phyloP scores from a whole-genome alignment of 1,139 yeast species.

The Blastobotrys illinoisensis region DNA sequence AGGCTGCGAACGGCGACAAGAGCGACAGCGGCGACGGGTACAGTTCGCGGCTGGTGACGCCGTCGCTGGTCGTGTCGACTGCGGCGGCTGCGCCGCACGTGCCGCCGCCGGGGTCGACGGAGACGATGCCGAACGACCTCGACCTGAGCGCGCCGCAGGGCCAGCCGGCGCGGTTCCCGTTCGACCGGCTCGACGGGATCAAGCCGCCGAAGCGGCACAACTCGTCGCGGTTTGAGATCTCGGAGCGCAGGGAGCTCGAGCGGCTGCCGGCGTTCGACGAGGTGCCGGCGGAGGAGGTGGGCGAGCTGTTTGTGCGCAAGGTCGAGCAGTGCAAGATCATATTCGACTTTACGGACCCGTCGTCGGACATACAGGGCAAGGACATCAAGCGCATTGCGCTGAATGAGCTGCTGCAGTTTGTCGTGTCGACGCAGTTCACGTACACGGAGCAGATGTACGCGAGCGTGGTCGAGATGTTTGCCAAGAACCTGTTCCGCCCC shows the following conservation, averaged over 20 bases:
- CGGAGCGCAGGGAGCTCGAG: slow-evolving; percentile 65
- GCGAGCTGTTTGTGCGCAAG: slow-evolving; percentile 75
- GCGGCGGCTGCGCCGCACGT: slow-evolving; percentile 16
- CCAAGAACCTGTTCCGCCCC: slow-evolving; percentile 83
- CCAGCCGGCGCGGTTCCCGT: slow-evolving; percentile 20
- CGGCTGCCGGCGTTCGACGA: slow-evolving; percentile 87
- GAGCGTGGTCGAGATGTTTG: slow-evolving; percentile 86
- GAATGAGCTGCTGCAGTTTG: slow-evolving; percentile 83
- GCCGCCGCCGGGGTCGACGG: slow-evolving; percentile 36
- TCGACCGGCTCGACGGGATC: slow-evolving; percentile 46
- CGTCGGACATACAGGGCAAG: slow-evolving; percentile 86
- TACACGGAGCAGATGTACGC: slow-evolving; percentile 89
- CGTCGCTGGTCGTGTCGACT: slow-evolving; percentile 10
- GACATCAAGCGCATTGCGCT: slow-evolving; percentile 83
- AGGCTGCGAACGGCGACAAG: background rate
- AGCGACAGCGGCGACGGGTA: background rate
- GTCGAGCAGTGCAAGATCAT: slow-evolving; percentile 91
- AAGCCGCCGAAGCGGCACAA: slow-evolving; percentile 88
- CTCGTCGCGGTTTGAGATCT: slow-evolving; percentile 83
- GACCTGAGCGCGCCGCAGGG: slow-evolving; percentile 20
- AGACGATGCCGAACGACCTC: slow-evolving; percentile 36
- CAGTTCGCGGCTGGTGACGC: slow-evolving; percentile 1
- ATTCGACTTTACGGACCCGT: slow-evolving; percentile 92
- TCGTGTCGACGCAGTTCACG: slow-evolving; percentile 67
- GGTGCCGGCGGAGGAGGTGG: slow-evolving; percentile 80